A percentile compares a stretch with the other conserved stretches of the same genome.
phyloP scores from a whole-genome alignment of 805 yeast species.

The Teunomyces barrocoloradensis region DNA sequence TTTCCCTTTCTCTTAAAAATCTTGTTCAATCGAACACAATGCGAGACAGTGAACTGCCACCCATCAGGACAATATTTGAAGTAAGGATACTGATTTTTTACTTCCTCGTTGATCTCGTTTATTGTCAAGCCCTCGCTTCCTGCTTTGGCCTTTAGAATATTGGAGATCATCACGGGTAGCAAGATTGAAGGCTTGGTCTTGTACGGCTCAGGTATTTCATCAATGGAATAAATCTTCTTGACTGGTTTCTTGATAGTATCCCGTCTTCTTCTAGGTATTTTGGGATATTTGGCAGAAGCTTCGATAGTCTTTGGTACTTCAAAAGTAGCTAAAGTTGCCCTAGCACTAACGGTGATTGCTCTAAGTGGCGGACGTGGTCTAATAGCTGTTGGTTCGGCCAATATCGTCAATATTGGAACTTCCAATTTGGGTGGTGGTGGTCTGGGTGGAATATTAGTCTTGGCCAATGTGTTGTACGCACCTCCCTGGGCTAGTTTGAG shows the following conservation, averaged over 20 bases:
- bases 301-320: constrained; percentile 34
- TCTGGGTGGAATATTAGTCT: constrained; percentile 20
- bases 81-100: constrained; percentile 85
- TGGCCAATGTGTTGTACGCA: constrained; percentile 5
- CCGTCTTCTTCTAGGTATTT: constrained; percentile 28
- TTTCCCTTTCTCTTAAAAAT: constrained; percentile 71
- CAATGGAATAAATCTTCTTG: constrained; percentile 66
- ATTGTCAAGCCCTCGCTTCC: constrained; percentile 65
- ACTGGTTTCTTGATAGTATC: constrained; percentile 48
- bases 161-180: constrained; percentile 76
- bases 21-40: constrained; percentile 82
- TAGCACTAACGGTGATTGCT: constrained; percentile 27
- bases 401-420: constrained; percentile 27
- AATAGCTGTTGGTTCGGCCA: constrained; percentile 20
- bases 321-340: constrained; percentile 22
- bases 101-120: constrained; percentile 76
- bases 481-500: constrained; percentile 19
- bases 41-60: constrained; percentile 95
- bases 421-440: constrained; percentile 40
- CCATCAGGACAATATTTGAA: constrained; percentile 94
- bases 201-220: constrained; percentile 86
- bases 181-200: constrained; percentile 82
- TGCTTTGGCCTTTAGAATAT: constrained; percentile 67
- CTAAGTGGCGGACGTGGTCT: constrained; percentile 17
- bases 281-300: constrained; percentile 29